These are phyloP conservation scores for Alternaria conjuncta DNA, from an alignment of 2,329 filamentous ascomycete species.

Conservation along the genomic window DNA sequence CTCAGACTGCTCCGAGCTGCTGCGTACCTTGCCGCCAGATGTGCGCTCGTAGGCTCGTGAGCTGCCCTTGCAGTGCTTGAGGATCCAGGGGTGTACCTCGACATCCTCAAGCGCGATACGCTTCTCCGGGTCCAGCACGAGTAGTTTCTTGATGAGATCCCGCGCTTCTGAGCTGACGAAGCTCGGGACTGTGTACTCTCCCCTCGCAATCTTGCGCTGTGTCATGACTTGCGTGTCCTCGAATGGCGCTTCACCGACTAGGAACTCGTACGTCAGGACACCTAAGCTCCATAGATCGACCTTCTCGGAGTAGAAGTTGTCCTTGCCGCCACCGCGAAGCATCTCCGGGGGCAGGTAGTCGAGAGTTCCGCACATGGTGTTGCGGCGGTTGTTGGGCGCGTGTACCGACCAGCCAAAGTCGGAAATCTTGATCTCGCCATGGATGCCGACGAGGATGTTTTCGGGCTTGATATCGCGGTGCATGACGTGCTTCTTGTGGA, in stretches of 20 bases:
- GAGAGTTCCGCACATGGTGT: conserved; percentile 95
- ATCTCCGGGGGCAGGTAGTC: conserved; percentile 99
- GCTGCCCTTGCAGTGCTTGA: conserved; percentile 80
- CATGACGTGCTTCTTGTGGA: conserved; percentile 97
- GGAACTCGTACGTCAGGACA: conserved; percentile 93
- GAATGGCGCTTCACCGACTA: conserved; percentile 95
- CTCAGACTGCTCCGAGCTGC: conserved; percentile 33
- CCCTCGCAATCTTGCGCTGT: conserved; percentile 83
- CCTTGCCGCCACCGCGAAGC: conserved; percentile 79
- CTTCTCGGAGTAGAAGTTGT: conserved; percentile 93
- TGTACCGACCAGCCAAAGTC: conserved; percentile 99
- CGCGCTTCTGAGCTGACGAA: conserved; percentile 90
- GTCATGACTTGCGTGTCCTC: conserved; percentile 97
- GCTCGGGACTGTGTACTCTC: conserved; percentile 89
- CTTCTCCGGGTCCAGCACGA: conserved; percentile 94
- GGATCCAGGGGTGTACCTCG: conserved; percentile 90
- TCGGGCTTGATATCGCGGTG: conserved; percentile 98
- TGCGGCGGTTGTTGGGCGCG: conserved; percentile 89
- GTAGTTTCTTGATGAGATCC: conserved; percentile 86
- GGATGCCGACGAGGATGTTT: conserved; percentile 94
- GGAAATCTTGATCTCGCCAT: conserved; percentile 97
- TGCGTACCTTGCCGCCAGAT: conserved; percentile 36
- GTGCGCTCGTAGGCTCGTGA: conserved; percentile 42
- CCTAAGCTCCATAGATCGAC: conserved; percentile 96
- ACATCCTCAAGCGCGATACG: conserved; percentile 88